Evolutionary conservation across 2,329 filamentous ascomycete species (phyloP).

Genomic region (Dichotomopilus funicola): DNA sequence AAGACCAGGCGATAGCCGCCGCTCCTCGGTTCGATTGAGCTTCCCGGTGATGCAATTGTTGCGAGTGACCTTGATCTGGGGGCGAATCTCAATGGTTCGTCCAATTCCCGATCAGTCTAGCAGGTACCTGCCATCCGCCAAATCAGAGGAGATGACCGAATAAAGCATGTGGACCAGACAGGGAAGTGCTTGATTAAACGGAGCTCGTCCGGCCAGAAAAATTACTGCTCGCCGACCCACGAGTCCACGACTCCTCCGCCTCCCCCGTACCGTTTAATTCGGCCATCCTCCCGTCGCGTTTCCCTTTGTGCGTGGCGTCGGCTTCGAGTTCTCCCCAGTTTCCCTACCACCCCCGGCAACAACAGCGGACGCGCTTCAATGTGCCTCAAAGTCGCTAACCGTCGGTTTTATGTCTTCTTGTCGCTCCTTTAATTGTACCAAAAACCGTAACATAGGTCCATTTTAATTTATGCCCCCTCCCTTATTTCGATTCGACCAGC

Average conservation of each 20-base stretch:
- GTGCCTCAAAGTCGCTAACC: constrained; percentile 12
- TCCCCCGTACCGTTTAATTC: constrained; percentile 10
- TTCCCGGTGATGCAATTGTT: constrained; percentile 5
- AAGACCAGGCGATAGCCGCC: not conserved
- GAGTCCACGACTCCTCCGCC: constrained; percentile 16
- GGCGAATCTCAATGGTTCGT: not conserved
- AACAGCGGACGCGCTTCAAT: constrained; percentile 18
- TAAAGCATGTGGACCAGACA: constrained; percentile 17
- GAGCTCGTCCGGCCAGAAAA: constrained; percentile 18
- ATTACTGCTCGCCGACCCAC: constrained; percentile 7
- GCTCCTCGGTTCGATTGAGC: not conserved
- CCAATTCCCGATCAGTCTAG: constrained; percentile 1
- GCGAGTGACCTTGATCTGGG: constrained; percentile 10
- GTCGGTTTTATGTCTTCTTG: constrained; percentile 18
- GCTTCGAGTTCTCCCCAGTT: constrained; percentile 16
- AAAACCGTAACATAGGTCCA: constrained; percentile 9
- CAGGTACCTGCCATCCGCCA: constrained; percentile 21
- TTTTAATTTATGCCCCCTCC: constrained; percentile 14
- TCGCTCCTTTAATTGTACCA: constrained; percentile 23
- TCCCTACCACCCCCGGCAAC: constrained; percentile 6
- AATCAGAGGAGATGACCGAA: constrained; percentile 21
- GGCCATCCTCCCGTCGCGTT: constrained; percentile 18
- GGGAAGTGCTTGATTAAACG: constrained; percentile 22
- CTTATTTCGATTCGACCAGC: constrained; percentile 14
- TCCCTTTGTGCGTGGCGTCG: constrained; percentile 19